Evolutionary conservation across 2,329 filamentous ascomycete species (phyloP), one percentile per base, ranked within the genome.

Genomic region (Colletotrichum liriopes): DNA sequence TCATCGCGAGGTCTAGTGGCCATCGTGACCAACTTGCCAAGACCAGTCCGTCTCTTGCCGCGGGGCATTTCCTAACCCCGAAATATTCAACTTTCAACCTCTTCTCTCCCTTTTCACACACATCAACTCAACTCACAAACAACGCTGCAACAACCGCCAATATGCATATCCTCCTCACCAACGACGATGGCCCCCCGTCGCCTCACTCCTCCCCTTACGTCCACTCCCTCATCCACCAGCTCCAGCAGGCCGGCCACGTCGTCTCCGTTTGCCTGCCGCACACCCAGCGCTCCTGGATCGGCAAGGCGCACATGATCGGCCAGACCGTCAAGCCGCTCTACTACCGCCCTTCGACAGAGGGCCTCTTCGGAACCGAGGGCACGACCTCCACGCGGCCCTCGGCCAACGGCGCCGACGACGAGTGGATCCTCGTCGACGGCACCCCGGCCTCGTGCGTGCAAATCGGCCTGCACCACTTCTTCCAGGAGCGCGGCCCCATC

Each of bases 271-370:
- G 96, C 74, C 90, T 99, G 18, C 96, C 96, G 1, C 91, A 98
- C 81, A 92, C 92, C 8, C 96, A 99, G 84, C 92, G 96, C 74
- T 98, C 95, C 68, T 99, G 96, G 96, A 98, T 99, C 78, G 95
- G 95, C 77, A 99, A 99, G 86, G 96, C 96, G 3, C 96, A 98
- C 83, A 93, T 98, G 79, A 95, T 98, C 77, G 95, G 95, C 68
- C 93, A 96, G 81, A 93, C 93, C 12, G 90, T 97, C 73, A 94
- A 92, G 80, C 95, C 95, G 11, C 88, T 90, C 37, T 98, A 97
- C 85, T 98, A 95, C 85, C 93, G 93, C 1, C 89, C 89, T 18
- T 86, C 81, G n/a, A 73, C 80, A 47, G 80, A 80, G 20, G 70
- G 70, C 12, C 79, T 83, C 37, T 81, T 85, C 73, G 82, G 82